Conservation (phyloP, 768 basidiomycete genomes). For the Auricularia sp. region DNA sequence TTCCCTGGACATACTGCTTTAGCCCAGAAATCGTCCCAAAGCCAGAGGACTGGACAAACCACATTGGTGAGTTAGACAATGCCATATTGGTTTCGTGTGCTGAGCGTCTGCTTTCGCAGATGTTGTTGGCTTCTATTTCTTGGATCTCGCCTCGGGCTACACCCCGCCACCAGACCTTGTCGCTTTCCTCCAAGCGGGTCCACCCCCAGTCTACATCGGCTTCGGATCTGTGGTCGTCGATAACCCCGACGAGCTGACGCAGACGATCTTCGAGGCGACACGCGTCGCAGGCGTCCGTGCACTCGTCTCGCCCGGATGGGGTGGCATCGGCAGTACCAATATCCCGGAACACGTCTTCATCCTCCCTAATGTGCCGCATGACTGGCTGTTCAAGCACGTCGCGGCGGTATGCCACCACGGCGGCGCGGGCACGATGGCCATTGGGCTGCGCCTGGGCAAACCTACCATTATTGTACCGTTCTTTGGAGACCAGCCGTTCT, state of each 20-base stretch:
- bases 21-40: conserved; percentile 48
- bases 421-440: conserved; percentile 58
- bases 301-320: conserved; percentile 59
- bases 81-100: not conserved
- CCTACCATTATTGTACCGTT: conserved; percentile 57
- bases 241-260: conserved; percentile 43
- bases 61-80: conserved; percentile 35
- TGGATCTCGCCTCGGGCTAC: conserved; percentile 41
- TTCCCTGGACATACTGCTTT: conserved; percentile 60
- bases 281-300: conserved; percentile 46
- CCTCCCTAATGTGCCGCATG: conserved; percentile 55
- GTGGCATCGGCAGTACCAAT: conserved; percentile 43
- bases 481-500: conserved; percentile 56
- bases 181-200: conserved; percentile 38
- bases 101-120: not conserved
- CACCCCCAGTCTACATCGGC: conserved; percentile 51
- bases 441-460: conserved; percentile 47
- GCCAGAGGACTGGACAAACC: conserved; percentile 51
- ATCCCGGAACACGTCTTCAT: conserved; percentile 51
- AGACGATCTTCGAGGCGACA: conserved; percentile 51
- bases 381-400: conserved; percentile 54
- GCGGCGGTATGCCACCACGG: conserved; percentile 55
- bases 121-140: conserved; percentile 39
- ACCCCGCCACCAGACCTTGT: conserved; percentile 36
- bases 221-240: conserved; percentile 56